Percentiles rank a stretch among this genome's conserved stretches.
These are phyloP conservation scores for Fusarium pseudonygamai DNA, from an alignment of 2,329 filamentous ascomycete species.

Conservation along the genomic window DNA sequence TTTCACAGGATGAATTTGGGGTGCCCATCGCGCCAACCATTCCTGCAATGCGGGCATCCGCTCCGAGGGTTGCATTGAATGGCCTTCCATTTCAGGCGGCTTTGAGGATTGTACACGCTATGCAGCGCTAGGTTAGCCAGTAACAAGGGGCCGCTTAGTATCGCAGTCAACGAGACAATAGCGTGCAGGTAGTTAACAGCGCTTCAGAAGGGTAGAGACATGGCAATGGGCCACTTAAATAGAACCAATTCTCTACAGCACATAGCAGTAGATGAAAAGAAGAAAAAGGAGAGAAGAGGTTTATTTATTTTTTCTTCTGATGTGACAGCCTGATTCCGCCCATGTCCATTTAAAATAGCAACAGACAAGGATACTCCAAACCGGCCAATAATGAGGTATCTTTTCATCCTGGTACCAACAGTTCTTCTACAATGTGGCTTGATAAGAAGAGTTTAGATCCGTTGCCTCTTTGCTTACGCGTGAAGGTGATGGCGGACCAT, in stretches of 20 bases:
- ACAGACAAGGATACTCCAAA: not conserved
- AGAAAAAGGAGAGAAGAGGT: not conserved
- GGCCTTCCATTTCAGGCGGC: not conserved
- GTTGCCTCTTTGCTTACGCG: not conserved
- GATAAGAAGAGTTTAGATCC: not conserved
- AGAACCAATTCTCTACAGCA: not conserved
- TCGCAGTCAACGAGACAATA: not conserved
- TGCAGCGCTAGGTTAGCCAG: not conserved
- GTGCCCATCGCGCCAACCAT: not conserved
- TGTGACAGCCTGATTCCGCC: not conserved
- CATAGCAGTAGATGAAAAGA: not conserved
- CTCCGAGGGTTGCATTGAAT: not conserved
- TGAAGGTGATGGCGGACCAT: not conserved
- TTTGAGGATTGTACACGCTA: not conserved
- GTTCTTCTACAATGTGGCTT: not conserved
- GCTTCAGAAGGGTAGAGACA: accelerated
- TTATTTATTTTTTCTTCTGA: not conserved
- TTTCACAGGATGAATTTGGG: not conserved
- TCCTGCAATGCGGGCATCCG: not conserved
- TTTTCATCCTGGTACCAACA: not conserved
- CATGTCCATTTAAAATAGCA: not conserved
- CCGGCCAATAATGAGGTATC: not conserved
- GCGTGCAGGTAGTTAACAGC: not conserved
- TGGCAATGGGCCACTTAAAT: not conserved
- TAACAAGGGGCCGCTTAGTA: not conserved